Evolutionary conservation across 352 stramenopile species (phyloP), one percentile per base, ranked within the genome.

Genomic region (Peronospora belbahrii): DNA sequence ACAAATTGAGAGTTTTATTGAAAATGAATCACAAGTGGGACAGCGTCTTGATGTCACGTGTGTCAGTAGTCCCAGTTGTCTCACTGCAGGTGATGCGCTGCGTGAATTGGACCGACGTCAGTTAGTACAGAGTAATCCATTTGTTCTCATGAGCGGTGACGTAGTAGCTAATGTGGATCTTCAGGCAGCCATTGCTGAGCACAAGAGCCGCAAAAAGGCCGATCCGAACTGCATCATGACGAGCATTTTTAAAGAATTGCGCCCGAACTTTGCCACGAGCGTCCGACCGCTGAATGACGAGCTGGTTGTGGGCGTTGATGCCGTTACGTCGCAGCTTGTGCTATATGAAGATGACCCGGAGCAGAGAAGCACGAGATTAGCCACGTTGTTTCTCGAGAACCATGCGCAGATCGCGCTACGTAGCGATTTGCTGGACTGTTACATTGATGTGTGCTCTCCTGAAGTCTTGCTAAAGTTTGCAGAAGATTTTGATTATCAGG

Each of bases 401-500:
- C 83, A 95, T 62, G 72, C 80, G 10, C 73, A 93, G 37, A 71
- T 99, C 22, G 73, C 86, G 19, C 49, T 99, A 17, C 83, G 88
- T 2, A 82, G 75, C 31, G 95, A 99, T 63, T 67, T 99, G 19
- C 57, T 98, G 39, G 96, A 99, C 78, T 97, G 91, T 45, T 93
- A 97, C 52, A 94, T 99, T 36, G 91, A 98, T 56, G 92, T 99
- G 49, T 99, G 96, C 63, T 97, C 92, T 44, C 88, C 94, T 4
- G 96, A 99, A 54, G 94, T 99, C 32, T 66, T 99, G 36, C 81
- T 97, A 19, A 91, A 97, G 59, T 97, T 99, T 45, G 83, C 79
- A 17, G 96, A 99, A 58, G 96, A 98, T 62, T 99, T 98, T 65
- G 96, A 99, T 62, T 99, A 99, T 57, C 79, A 97, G 45, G 85